Base-by-base conservation (phyloP, 495 filamentous ascomycete genomes). In the Aspergillus homomorphus region DNA sequence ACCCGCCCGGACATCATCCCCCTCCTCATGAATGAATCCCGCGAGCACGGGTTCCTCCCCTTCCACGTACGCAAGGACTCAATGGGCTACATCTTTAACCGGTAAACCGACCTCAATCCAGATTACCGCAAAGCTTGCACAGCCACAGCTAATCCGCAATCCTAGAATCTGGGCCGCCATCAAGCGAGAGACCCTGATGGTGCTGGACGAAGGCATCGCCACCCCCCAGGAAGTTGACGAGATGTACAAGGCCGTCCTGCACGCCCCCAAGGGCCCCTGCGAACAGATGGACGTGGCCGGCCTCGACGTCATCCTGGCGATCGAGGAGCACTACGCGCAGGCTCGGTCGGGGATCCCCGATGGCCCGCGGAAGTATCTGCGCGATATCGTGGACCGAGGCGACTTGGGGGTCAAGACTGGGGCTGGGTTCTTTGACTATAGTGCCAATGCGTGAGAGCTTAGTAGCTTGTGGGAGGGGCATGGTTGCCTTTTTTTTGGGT, bases 251-350 rank as follows among this genome's bases (percentile, higher is more conserved):
- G 66, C 66, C 43, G 67, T 75, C 10, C 38, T 74, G 4, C 69
- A 73, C 51, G 69, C 73, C 21, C 69, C 69, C 1, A 65, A 63
- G 20, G 74, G 73, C 0, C 71, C 71, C 9, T 77, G 66, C 58
- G 71, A 77, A 26, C 71, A 69, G 54, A 77, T 77, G 74, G 73
- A 77, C 63, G 59, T 71, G 16, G 73, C 74, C 26, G 74, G 74
- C 1, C 54, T 77, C 44, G 74, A 75, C 65, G 71, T 74, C 0
- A 71, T 72, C 1, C 49, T 69, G 26, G 71, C 67, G 30, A 77
- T 77, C 54, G 73, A 77, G 56, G 67, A 77, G 20, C 71, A 75
- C 49, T 77, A 77, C 58, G 66, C 65, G 9, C 58, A 69, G 28
- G 42, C 43, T 0, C 62, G 62, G 2, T 28, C 19, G 0, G 64